Conservation (phyloP, 768 basidiomycete species). For the Lactarius hengduanensis region DNA sequence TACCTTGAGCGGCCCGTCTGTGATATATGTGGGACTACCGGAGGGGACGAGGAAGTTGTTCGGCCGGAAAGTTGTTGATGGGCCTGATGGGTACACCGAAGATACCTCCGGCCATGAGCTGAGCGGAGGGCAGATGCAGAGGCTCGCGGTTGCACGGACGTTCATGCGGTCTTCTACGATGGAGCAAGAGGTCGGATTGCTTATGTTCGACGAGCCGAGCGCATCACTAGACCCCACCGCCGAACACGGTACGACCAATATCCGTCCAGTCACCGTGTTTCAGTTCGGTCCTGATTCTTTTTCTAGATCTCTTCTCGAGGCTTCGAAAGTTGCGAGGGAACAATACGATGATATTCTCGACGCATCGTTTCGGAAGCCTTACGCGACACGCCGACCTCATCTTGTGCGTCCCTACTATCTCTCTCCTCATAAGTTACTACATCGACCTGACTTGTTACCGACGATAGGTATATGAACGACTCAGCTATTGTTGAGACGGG, state of each 20-base stretch:
- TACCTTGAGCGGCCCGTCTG: slow-evolving; percentile 67
- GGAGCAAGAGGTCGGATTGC: slow-evolving; percentile 51
- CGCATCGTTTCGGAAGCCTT: slow-evolving; percentile 66
- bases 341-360: slow-evolving; percentile 84
- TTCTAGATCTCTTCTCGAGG: slow-evolving; percentile 64
- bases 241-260: slow-evolving; percentile 53
- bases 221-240: slow-evolving; percentile 73
- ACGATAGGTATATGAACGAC: slow-evolving; percentile 64
- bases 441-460: background rate
- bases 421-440: background rate
- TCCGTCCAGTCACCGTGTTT: background rate
- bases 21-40: slow-evolving; percentile 63
- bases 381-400: slow-evolving; percentile 51
- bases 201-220: slow-evolving; percentile 75
- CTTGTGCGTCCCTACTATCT: slow-evolving; percentile 11
- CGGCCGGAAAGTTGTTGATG: slow-evolving; percentile 48
- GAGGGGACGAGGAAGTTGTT: slow-evolving; percentile 63
- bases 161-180: slow-evolving; percentile 62
- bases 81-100: background rate
- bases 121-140: slow-evolving; percentile 76
- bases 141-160: slow-evolving; percentile 70
- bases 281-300: background rate
- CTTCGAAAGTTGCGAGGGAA: slow-evolving; percentile 64
- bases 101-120: slow-evolving; percentile 32
- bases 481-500: slow-evolving; percentile 61